Base-by-base conservation (phyloP, 192 early-diverging fungal genomes). In the Rhizoclosmatium globosum region DNA sequence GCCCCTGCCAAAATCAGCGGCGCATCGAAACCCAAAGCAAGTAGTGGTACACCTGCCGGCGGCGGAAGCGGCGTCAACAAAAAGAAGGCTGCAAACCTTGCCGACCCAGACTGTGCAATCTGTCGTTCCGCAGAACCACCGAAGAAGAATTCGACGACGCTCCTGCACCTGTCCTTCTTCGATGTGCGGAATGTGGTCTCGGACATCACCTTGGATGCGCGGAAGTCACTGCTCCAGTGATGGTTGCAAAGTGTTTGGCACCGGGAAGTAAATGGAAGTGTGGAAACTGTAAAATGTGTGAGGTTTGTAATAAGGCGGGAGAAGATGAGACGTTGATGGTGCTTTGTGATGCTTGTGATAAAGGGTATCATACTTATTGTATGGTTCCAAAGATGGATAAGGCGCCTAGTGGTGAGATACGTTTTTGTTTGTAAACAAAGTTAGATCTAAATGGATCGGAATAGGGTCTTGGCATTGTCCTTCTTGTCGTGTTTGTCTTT, bases 301-400 rank as follows among this genome's bases (percentile, higher is more conserved):
- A 65, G 17, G 72, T 78, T 43, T 90, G 89, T 76, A 39, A 82
- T 38, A 64, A 80, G 47, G 82, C 86, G 2, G 87, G 86, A n/a
- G 85, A 89, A 60, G 89, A 90, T 48, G 81, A 76, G 59, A 83
- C 84, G 67, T 67, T 90, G 43, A 53, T 90, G 66, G 73, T 74
- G 9, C 82, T 90, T 31, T 90, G 89, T 69, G 89, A 90, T 76
- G 72, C 81, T 1, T 90, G 89, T 77, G 89, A 90, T 72, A 80
- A 86, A 39, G 89, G 87, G 21, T 85, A 82, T 53, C 89, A 90
- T 48, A 88, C 80, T 7, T 88, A 83, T 69, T 90, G 89, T 71
- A 64, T 88, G 19, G 67, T 71, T 4, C 89, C 89, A 45, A 77
- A 81, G 64, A 47, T 89, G 64, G 81, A 86, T 46, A 65, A 65